These are phyloP conservation scores for Cystobasidium onofrii DNA, from an alignment of 768 basidiomycete genomes.

Conservation along the genomic window DNA sequence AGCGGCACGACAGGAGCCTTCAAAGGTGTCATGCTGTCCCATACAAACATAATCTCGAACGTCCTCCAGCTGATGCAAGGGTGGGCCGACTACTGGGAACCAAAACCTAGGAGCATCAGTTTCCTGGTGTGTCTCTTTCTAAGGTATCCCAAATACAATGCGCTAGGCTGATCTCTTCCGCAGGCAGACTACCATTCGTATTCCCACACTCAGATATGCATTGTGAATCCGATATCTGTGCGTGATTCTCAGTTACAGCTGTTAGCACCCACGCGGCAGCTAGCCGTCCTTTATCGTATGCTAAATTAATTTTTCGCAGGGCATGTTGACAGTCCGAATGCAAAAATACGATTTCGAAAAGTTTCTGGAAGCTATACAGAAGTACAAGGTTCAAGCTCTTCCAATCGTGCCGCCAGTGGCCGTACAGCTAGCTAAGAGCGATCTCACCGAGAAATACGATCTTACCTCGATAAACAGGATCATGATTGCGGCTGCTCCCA, in stretches of 20 bases:
- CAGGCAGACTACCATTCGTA: slow-evolving; percentile 17
- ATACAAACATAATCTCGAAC: slow-evolving; percentile 15
- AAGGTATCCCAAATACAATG: neutral
- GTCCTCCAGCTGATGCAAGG: slow-evolving; percentile 14
- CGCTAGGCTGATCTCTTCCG: neutral
- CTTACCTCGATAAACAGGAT: slow-evolving; percentile 51
- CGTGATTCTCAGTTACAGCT: neutral
- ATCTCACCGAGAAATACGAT: slow-evolving; percentile 58
- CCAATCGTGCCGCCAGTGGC: slow-evolving; percentile 67
- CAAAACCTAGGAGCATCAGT: neutral
- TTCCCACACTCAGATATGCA: slow-evolving; percentile 6
- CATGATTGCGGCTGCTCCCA: slow-evolving; percentile 8
- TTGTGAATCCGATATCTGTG: neutral
- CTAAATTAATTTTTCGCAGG: neutral
- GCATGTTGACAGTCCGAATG: slow-evolving; percentile 51
- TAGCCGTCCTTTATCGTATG: too few species aligned
- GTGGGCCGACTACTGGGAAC: slow-evolving; percentile 23
- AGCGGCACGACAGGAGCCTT: slow-evolving; percentile 17
- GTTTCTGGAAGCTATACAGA: slow-evolving; percentile 61
- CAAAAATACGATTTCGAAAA: slow-evolving; percentile 62
- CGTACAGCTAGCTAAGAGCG: slow-evolving; percentile 63
- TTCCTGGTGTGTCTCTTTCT: neutral
- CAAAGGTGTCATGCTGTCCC: slow-evolving; percentile 23
- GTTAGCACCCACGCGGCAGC: neutral
- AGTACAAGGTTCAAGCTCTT: slow-evolving; percentile 55